Conservation (phyloP, 2,329 filamentous ascomycete genomes). For the Aspergillus sp. region DNA sequence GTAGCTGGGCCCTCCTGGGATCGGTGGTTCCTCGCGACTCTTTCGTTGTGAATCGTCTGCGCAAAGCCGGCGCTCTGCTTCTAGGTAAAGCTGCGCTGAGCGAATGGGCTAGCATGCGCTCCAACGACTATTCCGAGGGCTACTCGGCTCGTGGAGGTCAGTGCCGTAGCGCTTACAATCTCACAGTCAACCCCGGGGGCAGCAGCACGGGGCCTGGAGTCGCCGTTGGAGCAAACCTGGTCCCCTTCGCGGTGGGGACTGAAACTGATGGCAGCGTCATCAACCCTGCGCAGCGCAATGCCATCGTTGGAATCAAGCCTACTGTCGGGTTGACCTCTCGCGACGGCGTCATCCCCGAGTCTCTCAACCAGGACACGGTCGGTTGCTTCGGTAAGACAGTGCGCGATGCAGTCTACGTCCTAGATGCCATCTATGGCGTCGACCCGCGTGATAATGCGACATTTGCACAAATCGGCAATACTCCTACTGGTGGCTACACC, state of each 20-base stretch:
- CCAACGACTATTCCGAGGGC: not conserved
- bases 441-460: no score
- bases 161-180: not conserved
- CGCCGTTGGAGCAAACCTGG: not conserved
- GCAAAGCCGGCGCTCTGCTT: conserved; percentile 2
- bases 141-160: not conserved
- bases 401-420: not conserved
- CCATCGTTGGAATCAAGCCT: conserved; percentile 6
- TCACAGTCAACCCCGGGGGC: not conserved
- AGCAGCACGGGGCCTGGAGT: conserved; percentile 6
- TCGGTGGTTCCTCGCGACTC: not conserved
- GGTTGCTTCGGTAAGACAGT: conserved; percentile 3
- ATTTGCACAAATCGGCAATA: no score
- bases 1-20: not conserved
- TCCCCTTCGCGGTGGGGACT: conserved; percentile 4
- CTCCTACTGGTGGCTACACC: no score
- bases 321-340: conserved; percentile 1
- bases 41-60: not conserved
- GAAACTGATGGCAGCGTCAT: conserved; percentile 4
- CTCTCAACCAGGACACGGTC: conserved; percentile 1
- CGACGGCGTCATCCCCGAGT: not conserved
- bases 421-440: not conserved
- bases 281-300: conserved; percentile 2
- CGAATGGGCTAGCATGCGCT: conserved; percentile 3
- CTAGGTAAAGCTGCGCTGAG: conserved; percentile 5